phyloP scores from a whole-genome alignment of 345 rosid genomes.

The Streptanthus diversifolius region DNA sequence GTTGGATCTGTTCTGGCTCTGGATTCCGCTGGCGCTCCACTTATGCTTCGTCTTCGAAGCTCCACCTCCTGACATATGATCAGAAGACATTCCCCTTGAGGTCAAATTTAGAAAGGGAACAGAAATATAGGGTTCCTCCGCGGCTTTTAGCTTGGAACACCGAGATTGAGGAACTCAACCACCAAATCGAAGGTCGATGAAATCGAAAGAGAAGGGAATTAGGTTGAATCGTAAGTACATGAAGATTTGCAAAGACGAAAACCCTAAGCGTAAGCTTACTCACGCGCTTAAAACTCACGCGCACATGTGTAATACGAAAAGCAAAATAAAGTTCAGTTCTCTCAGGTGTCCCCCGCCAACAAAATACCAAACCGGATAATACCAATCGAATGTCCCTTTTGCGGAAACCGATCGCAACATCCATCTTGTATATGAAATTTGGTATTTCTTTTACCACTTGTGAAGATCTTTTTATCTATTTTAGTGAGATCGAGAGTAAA shows the following conservation, averaged over 20 bases:
- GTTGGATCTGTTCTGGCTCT: slow-evolving; percentile 23
- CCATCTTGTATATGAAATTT: no score
- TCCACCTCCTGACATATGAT: slow-evolving; percentile 18
- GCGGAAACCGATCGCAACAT: no score
- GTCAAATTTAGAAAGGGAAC: neutral
- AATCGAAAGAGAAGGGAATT: neutral
- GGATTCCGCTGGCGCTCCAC: slow-evolving; percentile 9
- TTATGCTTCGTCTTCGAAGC: slow-evolving; percentile 31
- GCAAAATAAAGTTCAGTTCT: neutral
- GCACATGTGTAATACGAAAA: neutral
- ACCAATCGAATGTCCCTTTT: neutral
- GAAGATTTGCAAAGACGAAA: slow-evolving; percentile 19
- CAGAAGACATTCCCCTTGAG: slow-evolving; percentile 27
- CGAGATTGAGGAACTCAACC: neutral
- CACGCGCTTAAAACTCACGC: slow-evolving; percentile 17
- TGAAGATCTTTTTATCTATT: no score
- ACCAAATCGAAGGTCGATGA: neutral
- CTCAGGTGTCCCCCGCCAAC: slow-evolving; percentile 10
- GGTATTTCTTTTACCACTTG: no score
- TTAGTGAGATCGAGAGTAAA: no score
- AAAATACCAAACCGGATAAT: neutral
- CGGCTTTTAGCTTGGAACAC: neutral
- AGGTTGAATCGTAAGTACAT: slow-evolving; percentile 2
- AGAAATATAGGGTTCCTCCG: slow-evolving; percentile 14
- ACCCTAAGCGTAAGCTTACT: slow-evolving; percentile 15